Percentiles rank a stretch among this genome's conserved stretches.
Evolutionary conservation across 148 eudicot genomes (phyloP).

Genomic region (Heliamphora exappendiculata): DNA sequence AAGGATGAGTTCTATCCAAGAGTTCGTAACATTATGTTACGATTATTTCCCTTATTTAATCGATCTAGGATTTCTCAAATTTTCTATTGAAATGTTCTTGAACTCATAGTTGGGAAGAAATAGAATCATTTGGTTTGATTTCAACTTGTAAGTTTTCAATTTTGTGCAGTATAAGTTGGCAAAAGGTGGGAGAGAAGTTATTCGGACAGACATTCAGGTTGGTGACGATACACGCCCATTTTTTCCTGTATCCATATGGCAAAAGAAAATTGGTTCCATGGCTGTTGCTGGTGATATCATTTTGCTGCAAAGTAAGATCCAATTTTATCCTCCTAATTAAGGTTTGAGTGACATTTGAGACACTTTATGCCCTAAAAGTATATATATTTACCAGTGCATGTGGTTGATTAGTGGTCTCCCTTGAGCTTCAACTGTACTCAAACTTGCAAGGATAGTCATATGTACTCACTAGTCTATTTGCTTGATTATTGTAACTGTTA

Average conservation of each 20-base stretch:
- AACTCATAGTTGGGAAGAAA: background rate
- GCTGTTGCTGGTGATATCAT: slow-evolving; percentile 46
- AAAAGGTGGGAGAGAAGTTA: slow-evolving; percentile 37
- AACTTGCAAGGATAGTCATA: background rate
- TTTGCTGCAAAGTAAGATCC: slow-evolving; percentile 58
- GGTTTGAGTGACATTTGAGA: background rate
- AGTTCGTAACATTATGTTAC: too few species aligned
- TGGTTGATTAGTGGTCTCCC: background rate
- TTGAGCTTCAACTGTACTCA: background rate
- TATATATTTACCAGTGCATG: background rate
- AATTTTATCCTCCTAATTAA: background rate
- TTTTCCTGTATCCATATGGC: slow-evolving; percentile 71
- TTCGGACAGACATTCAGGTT: slow-evolving; percentile 70
- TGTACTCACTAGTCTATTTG: background rate
- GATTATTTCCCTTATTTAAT: too few species aligned
- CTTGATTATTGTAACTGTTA: too few species aligned
- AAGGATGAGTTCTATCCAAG: too few species aligned
- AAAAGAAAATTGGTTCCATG: slow-evolving; percentile 45
- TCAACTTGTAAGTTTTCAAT: background rate
- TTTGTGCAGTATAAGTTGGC: slow-evolving; percentile 49
- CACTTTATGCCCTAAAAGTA: too few species aligned
- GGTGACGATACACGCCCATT: slow-evolving; percentile 73
- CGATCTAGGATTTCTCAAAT: background rate
- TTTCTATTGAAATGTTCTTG: background rate
- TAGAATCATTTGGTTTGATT: background rate